Evolutionary conservation across 179 eudicot species (phyloP), one percentile per base, ranked within the genome.

Genomic region (Corrigiola litoralis): DNA sequence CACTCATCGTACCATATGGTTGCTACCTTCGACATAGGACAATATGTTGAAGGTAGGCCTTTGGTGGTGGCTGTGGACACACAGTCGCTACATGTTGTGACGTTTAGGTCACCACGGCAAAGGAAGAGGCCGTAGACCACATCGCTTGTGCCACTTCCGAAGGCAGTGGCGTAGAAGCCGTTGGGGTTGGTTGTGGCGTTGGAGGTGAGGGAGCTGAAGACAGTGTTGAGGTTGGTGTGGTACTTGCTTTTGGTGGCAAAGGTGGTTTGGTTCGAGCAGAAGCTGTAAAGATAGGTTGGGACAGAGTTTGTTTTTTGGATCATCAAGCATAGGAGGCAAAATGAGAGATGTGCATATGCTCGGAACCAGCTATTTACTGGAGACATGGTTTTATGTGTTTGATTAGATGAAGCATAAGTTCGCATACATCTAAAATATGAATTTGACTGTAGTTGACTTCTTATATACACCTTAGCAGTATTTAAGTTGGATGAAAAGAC

Each of bases 1-100:
- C 85, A 81, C 49, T 66, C 44, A 36, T 78, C 82, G 52, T 78
- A 78, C 75, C 75, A 81, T 16, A 69, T 29, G 0, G 40, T 38
- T 8, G 71, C 80, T 16, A 2, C 29, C 27, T 41, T 72, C 1
- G 33, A 14, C 0, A 25, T 56, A 11, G 73, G 61, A 37, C 85
- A 80, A 40, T 16, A 63, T 2, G 37, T 32, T 4, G n/a, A 50
- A 6, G 18, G 71, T 4, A n/a, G 61, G 45, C 18, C 68, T 0
- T 53, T 60, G 2, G n/a, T 34, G 34, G 75, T 25, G 7, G 71
- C 81, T 3, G 34, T 24, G 4, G 28, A 13, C 16, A 77, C 81
- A 20, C 79, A 77, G 7, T 68, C 66, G 6, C 40, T 27, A 36
- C 82, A 81, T 0, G 50, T 18, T 7, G 63, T 21, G n/a, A 40